phyloP scores from a whole-genome alignment of 805 yeast genomes.

The Saccharomycopsis malanga region DNA sequence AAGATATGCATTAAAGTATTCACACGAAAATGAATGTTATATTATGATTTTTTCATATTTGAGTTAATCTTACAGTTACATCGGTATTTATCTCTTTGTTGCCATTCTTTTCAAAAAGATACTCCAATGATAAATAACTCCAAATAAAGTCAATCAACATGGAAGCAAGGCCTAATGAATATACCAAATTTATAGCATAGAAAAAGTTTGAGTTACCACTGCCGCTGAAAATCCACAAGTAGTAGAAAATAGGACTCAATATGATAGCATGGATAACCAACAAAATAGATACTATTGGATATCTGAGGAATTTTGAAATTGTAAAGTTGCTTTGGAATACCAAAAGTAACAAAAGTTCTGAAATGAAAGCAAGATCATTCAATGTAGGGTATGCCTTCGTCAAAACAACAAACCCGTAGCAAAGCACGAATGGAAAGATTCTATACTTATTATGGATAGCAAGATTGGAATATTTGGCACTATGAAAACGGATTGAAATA shows the following conservation, averaged over 20 bases:
- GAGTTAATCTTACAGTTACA: slow-evolving; percentile 40
- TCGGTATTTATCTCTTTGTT: slow-evolving; percentile 29
- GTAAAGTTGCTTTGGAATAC: slow-evolving; percentile 31
- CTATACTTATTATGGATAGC: slow-evolving; percentile 37
- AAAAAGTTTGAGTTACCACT: slow-evolving; percentile 95
- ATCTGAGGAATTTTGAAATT: slow-evolving; percentile 39
- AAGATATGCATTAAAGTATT: too few relatives aligned
- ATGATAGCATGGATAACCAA: slow-evolving; percentile 51
- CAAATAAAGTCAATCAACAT: slow-evolving; percentile 72
- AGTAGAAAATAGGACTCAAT: slow-evolving; percentile 82
- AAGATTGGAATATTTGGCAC: slow-evolving; percentile 14
- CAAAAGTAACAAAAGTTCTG: slow-evolving; percentile 42
- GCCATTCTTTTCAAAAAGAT: slow-evolving; percentile 37
- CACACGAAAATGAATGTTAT: too few relatives aligned
- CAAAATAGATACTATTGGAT: slow-evolving; percentile 43
- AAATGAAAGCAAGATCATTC: slow-evolving; percentile 61
- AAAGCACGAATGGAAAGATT: slow-evolving; percentile 44
- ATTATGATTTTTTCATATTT: slow-evolving; percentile 33
- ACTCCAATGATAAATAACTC: slow-evolving; percentile 69
- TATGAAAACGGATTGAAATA: slow-evolving; percentile 56
- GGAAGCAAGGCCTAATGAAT: slow-evolving; percentile 62
- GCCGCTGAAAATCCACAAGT: slow-evolving; percentile 89
- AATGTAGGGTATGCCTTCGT: slow-evolving; percentile 82
- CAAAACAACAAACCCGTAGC: slow-evolving; percentile 49
- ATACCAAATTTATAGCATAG: slow-evolving; percentile 84